Base-by-base conservation (phyloP, 1,284 basidiomycete genomes). In the Vanrija pseudolonga region DNA sequence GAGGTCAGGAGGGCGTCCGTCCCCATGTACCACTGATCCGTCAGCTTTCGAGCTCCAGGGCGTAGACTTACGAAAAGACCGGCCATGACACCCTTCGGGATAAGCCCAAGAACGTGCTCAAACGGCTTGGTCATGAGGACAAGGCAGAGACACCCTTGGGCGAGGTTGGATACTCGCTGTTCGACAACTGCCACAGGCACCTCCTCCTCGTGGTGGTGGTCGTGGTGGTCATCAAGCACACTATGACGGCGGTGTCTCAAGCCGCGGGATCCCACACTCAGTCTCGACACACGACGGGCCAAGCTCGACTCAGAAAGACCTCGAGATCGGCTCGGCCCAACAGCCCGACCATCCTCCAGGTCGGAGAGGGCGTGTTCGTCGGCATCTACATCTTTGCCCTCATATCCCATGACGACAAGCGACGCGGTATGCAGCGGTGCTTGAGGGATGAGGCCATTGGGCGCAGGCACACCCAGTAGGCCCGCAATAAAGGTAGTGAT, bases 371-470 rank as follows among this genome's bases (percentile, higher is more conserved):
- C 50, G 2, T 38, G n/a, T 5, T 49, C 57, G 8, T 47, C 53
- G 4, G 14, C 12, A 12, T 38, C 78, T 24, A 81, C 81, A 9
- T 72, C 64, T 19, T 81, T 70, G 23, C 76, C 77, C 80, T 84
- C 36, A 55, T 69, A 66, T 2, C 86, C 85, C 81, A 90, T 86
- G 39, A 95, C 82, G 17, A 89, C 80, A 0, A 98, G 83, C 7
- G 90, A 88, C 14, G 85, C 83, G 0, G 94, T 97, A 67, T 97
- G 93, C 22, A 96, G 89, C 0, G 94, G 95, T 1, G 95, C 94
- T 76, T 98, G 95, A 0, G 94, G 94, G 46, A 98, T 96, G 20
- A 95, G 81, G 4, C 73, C 94, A 66, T 98, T 97, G 0, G 94
- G 94, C 0, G 94, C 93, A 0, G 94, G 93, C 4, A 96, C 71